Base-by-base conservation (phyloP, 78 protist species). In the Neovahlkampfia damariscottae region DNA sequence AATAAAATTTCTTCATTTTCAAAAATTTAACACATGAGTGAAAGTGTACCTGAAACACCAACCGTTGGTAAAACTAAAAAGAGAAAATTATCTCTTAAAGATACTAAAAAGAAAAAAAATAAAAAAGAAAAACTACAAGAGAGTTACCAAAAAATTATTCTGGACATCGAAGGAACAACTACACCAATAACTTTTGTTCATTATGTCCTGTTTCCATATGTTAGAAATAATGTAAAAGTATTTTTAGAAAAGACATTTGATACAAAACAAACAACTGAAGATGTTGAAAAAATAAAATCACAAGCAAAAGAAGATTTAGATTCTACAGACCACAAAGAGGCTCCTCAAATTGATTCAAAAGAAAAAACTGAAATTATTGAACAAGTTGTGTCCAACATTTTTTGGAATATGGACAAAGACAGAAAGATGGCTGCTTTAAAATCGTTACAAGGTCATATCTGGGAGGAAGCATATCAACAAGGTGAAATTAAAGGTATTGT, bases 131-230 rank as follows among this genome's bases (percentile, higher is more conserved):
- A n/a, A n/a, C n/a, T n/a, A n/a, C n/a, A n/a, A n/a, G n/a, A n/a
- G n/a, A n/a, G n/a, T n/a, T n/a, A n/a, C n/a, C n/a, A n/a, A n/a
- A 50, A 50, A 19, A 40, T 73, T 9, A 9, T 83, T 59, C 0
- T 72, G 28, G 87, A 83, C 84, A 83, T 83, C 19, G 87, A 83
- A 41, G 88, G 88, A 72, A 90, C 94, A 10, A 90, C 94, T 5
- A 90, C 94, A 59, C 85, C 94, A 41, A 82, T 90, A 38, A 34
- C 88, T 70, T 90, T 90, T 70, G 94, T 90, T 70, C 74, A 73
- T 67, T 83, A 78, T 67, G 91, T 82, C 2, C 70, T 90, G 39
- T 90, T 90, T 58, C 92, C 92, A 10, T 88, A 85, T 77, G 74
- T 81, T 27, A 39, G 76, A 10, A 35, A 28, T 0, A 28, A 80